Conservation (phyloP, 306 rosid species). For the Morella rubra region DNA sequence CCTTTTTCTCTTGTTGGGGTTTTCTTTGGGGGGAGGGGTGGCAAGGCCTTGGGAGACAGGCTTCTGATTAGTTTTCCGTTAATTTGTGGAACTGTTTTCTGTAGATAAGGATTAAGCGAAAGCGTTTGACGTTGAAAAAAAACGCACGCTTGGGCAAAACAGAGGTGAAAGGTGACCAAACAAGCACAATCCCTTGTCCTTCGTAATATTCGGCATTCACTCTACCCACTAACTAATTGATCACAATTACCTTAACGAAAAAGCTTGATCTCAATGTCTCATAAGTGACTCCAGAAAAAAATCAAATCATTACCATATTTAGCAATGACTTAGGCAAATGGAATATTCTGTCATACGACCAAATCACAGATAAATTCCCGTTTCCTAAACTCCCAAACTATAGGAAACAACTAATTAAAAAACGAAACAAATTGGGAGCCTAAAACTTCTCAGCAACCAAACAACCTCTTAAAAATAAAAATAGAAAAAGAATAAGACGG, state of each 20-base stretch:
- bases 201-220: not conserved
- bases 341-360: no score
- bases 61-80: no score
- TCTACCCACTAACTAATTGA: not conserved
- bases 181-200: not conserved
- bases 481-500: not conserved
- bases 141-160: no score
- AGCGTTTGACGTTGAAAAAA: no score
- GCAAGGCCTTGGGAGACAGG: no score
- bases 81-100: no score
- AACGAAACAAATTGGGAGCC: not conserved
- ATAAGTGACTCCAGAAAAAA: not conserved
- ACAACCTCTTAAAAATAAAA: not conserved
- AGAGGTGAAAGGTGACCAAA: no score
- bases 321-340: not conserved
- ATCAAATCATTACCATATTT: not conserved
- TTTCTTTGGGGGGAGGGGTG: no score
- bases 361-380: no score
- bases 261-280: not conserved
- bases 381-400: no score
- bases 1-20: no score
- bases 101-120: no score
- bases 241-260: not conserved
- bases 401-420: not conserved
- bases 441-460: not conserved